A percentile compares a stretch with the other conserved stretches of the same genome.
These are phyloP conservation scores for Cordyceps tenuipes DNA, from an alignment of 2,329 filamentous ascomycete genomes.

Conservation along the genomic window DNA sequence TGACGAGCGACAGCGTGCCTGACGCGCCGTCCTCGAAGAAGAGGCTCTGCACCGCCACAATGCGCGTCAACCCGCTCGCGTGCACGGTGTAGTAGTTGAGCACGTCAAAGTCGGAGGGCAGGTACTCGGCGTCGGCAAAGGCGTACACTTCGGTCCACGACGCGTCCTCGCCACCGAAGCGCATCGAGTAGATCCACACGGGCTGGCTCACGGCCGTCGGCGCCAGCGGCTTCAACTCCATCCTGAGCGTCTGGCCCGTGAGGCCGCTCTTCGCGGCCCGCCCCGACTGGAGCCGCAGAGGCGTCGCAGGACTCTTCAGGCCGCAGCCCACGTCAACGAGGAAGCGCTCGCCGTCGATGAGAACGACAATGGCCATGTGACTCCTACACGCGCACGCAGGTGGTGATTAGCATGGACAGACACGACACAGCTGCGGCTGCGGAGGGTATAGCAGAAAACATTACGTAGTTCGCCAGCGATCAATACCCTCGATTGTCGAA, in stretches of 20 bases:
- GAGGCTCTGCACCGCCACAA: conserved; percentile 3
- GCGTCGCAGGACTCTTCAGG: background rate
- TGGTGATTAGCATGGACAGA: background rate
- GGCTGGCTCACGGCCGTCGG: background rate
- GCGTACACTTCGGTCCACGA: conserved; percentile 2
- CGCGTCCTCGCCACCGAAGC: background rate
- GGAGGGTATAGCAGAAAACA: background rate
- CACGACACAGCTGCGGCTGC: background rate
- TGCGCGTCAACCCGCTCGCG: background rate
- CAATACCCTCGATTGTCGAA: background rate
- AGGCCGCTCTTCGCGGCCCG: background rate
- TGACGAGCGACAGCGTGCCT: background rate
- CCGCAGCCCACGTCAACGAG: conserved; percentile 1
- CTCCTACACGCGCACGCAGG: background rate
- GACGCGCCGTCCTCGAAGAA: background rate
- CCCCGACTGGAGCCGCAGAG: background rate
- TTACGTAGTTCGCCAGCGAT: background rate
- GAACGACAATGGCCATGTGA: conserved; percentile 2
- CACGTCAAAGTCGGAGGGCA: background rate
- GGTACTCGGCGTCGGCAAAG: conserved; percentile 5
- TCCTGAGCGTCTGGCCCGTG: background rate
- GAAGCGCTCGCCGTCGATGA: background rate
- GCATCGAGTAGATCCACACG: conserved; percentile 4
- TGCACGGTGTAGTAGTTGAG: conserved; percentile 9
- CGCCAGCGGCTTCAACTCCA: background rate